Evolutionary conservation across 2,329 filamentous ascomycete species (phyloP).

Genomic region (Neopestalotiopsis clavispora): DNA sequence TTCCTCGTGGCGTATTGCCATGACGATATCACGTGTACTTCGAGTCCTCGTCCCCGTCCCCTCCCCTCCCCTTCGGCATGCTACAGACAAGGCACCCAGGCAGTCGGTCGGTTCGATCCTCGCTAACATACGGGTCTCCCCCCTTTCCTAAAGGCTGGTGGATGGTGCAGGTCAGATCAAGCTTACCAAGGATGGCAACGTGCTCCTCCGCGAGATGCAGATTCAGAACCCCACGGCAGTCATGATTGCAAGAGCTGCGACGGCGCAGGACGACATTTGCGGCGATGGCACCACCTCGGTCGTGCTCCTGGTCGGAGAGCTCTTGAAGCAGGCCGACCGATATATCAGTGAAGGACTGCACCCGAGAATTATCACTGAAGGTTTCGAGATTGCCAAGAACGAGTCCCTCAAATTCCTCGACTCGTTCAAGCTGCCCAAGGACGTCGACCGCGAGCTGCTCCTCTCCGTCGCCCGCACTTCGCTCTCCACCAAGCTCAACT

Average conservation of each 20-base stretch:
- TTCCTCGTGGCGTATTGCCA: not conserved
- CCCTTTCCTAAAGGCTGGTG: conserved; percentile 57
- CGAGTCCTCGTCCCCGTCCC: no score
- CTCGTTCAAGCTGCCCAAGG: conserved; percentile 84
- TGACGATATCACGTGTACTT: not conserved
- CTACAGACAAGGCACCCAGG: not conserved
- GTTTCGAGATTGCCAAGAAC: conserved; percentile 94
- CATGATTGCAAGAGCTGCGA: conserved; percentile 82
- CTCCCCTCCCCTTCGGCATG: conserved; percentile 13
- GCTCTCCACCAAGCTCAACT: conserved; percentile 92
- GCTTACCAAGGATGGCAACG: conserved; percentile 94
- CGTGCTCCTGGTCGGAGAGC: conserved; percentile 91
- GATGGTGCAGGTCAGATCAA: conserved; percentile 86
- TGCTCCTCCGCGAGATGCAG: conserved; percentile 80
- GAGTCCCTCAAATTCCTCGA: conserved; percentile 97
- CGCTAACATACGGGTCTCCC: not conserved
- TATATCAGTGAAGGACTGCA: conserved; percentile 97
- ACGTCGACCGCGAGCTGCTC: conserved; percentile 92
- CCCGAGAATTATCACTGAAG: conserved; percentile 94
- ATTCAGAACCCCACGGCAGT: conserved; percentile 98
- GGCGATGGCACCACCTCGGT: conserved; percentile 98
- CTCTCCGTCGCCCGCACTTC: conserved; percentile 93
- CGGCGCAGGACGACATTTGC: conserved; percentile 97
- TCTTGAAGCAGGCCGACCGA: conserved; percentile 95
- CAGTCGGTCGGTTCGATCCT: not conserved